phyloP scores from a whole-genome alignment of 768 basidiomycete genomes.

The Naganishia vaughanmartiniae region DNA sequence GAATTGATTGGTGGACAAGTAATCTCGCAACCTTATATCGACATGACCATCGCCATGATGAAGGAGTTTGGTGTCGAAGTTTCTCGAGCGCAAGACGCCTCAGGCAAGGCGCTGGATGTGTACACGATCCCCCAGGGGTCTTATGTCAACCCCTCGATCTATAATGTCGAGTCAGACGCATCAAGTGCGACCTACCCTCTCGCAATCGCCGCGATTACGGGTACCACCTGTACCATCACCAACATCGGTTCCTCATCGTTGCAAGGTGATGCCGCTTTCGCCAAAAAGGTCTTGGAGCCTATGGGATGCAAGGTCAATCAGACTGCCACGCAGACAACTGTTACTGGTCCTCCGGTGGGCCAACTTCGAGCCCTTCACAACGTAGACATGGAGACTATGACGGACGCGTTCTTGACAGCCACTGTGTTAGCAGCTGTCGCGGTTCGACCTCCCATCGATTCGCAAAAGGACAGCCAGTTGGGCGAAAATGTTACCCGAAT shows the following conservation, averaged over 20 bases:
- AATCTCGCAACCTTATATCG: constrained; percentile 98
- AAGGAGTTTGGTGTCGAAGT: constrained; percentile 80
- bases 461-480: constrained; percentile 35
- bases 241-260: constrained; percentile 87
- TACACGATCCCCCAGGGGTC: constrained; percentile 78
- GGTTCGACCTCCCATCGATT: constrained; percentile 37
- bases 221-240: constrained; percentile 87
- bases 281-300: constrained; percentile 82
- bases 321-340: constrained; percentile 82
- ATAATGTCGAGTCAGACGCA: constrained; percentile 88
- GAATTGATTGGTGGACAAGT: constrained; percentile 91
- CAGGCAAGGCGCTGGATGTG: constrained; percentile 67
- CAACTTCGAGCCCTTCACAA: constrained; percentile 76
- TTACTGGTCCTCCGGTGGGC: constrained; percentile 80
- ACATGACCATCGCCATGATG: constrained; percentile 99
- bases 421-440: constrained; percentile 86
- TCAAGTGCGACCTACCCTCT: constrained; percentile 95
- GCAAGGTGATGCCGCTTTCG: constrained; percentile 97
- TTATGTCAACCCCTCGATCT: constrained; percentile 74
- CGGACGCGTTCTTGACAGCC: constrained; percentile 96
- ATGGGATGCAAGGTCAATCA: constrained; percentile 94
- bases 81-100: constrained; percentile 63
- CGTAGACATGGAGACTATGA: constrained; percentile 99
- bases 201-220: constrained; percentile 94
- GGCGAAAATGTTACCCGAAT: constrained; percentile 67